phyloP scores from a whole-genome alignment of 106 monocot genomes.

The Triglochin maritima region DNA sequence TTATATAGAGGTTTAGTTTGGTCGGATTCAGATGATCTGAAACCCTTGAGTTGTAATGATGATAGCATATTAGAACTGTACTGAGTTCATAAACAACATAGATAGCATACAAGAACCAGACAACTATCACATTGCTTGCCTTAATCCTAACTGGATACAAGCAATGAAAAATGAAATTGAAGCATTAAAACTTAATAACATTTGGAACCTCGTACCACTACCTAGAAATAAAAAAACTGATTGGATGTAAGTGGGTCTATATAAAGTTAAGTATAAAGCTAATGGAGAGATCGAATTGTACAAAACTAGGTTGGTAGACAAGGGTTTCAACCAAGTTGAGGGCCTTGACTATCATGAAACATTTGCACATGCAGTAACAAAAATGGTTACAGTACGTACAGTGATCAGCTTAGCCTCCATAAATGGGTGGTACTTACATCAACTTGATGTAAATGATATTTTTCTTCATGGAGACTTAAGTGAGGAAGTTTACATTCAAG shows the following conservation, averaged over 20 bases:
- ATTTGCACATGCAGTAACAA: background rate
- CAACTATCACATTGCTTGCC: too few species aligned
- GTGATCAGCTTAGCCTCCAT: background rate
- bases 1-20: too few species aligned
- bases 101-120: too few species aligned
- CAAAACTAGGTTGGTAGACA: background rate
- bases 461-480: constrained; percentile 2
- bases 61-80: too few species aligned
- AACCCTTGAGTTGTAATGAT: too few species aligned
- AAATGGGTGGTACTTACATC: background rate
- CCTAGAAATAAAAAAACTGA: background rate
- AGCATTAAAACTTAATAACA: too few species aligned
- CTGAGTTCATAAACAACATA: too few species aligned
- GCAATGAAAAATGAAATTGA: too few species aligned
- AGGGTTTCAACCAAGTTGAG: background rate
- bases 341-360: background rate
- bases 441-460: background rate
- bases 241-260: constrained; percentile 7
- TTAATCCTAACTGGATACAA: too few species aligned
- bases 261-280: background rate
- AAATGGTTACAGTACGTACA: background rate
- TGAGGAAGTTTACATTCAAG: background rate
- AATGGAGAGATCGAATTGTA: background rate
- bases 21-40: too few species aligned
- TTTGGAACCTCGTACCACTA: too few species aligned